Evolutionary conservation across 2,329 filamentous ascomycete genomes (phyloP), one percentile per base, ranked within the genome.

Genomic region (Didymella pinodella): DNA sequence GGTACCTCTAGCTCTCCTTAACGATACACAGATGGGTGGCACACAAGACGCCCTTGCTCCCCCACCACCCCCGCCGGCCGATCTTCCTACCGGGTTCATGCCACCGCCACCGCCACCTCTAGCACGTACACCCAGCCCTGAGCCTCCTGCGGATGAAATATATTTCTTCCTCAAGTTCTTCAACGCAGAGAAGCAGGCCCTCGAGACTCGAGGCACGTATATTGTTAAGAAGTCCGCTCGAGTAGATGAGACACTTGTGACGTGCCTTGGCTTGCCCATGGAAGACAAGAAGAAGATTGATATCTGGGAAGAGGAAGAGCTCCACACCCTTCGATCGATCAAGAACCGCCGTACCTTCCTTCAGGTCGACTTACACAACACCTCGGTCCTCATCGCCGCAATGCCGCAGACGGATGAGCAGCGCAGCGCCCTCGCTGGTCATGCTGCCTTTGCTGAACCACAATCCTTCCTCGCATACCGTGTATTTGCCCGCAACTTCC

Each of bases 281-380:
- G 72, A 77, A 48, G 66, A 72, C 36, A 73, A 75, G 64, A 69
- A 72, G 48, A 74, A 73, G 61, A 71, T 86, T 44, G 83, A 86
- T 58, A 65, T 82, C 6, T 85, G 83, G 63, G 82, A 86, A 57
- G 77, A 81, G 14, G 80, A 84, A 26, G 70, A 74, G 16, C 55
- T 73, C 1, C 62, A 63, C 3, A 69, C 61, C 3, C 68, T 67
- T 3, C 71, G 69, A 28, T 50, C 65, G 18, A 69, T 77, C 40
- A 72, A 70, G 44, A 67, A 67, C 22, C 68, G 70, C 7, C 70
- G 71, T 11, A 73, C 75, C 6, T 79, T 79, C 54, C 49, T 65
- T 2, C 68, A 72, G 29, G 66, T 71, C 40, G 65, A 75, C 60
- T 61, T 77, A 41, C 67, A 69, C 47, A 75, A 72, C 48, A 68